Evolutionary conservation across 176 grass and related monocot genomes (phyloP), one percentile per base, ranked within the genome.

Genomic region (Zoysia japonica): DNA sequence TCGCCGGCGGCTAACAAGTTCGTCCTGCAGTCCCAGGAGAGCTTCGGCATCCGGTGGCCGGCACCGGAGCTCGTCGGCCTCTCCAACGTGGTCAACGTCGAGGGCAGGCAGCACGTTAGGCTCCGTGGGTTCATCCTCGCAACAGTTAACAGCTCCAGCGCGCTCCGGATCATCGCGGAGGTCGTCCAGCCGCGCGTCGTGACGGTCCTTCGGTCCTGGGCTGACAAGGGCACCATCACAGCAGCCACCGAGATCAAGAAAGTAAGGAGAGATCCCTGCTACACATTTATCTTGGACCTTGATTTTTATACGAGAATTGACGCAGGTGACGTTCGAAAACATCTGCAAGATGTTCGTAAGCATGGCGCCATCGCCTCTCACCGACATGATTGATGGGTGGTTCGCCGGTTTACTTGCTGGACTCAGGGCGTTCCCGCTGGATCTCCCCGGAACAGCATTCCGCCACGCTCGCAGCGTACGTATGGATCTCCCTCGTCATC

Each of bases 261-360:
- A 36, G 85, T 82, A 71, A 4, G 11, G 1, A 47, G 2, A 28
- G 28, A 28, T 28, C 28, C 40, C 2, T 6, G 2, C 6, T 16
- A 14, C 2, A 14, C n/a, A 39, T 42, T 6, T 6, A 42, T 4
- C 17, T 44, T 44, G 55, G 55, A 19, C 55, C 39, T 9, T 9
- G 11, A 20, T 59, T 6, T 59, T 2, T 51, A 3, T 6, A 15
- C 13, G 41, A 37, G 38, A 7, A 42, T 1, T 59, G 20, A 61
- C 6, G 6, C 57, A 84, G 86, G 86, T 89, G 71, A 80, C 59
- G 37, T 84, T 80, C 67, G 57, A 80, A 8, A 89, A 85, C 63
- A 72, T 89, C 56, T 88, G 65, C 69, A 89, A 72, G 71, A 81
- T 77, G 82, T 89, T 89, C 52, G 57, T 72, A 19, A 81, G 82